These are phyloP conservation scores for Scutellaria galericulata DNA, from an alignment of 257 asterid species.

Conservation along the genomic window DNA sequence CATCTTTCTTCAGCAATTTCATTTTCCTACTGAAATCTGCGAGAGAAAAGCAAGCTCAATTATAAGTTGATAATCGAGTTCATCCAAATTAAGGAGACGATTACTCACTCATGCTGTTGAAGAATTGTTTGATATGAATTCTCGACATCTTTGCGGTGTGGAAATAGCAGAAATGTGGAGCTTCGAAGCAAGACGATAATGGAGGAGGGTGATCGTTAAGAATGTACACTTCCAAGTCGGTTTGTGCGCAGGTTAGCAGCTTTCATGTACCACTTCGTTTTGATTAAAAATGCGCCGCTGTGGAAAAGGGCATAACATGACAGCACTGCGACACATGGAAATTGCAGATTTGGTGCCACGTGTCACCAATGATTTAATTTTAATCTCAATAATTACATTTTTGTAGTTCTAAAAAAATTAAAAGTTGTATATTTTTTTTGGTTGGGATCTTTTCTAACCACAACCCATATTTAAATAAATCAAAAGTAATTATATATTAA, in stretches of 20 bases:
- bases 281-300: background rate
- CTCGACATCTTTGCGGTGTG: slow-evolving; percentile 46
- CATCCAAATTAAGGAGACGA: slow-evolving; percentile 9
- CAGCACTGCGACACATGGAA: background rate
- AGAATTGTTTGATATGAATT: slow-evolving; percentile 42
- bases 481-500: too few species aligned
- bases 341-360: too few species aligned
- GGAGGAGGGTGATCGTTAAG: slow-evolving; percentile 17
- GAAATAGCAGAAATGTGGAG: slow-evolving; percentile 5
- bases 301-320: background rate
- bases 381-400: background rate
- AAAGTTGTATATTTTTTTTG: too few species aligned
- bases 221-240: slow-evolving; percentile 12
- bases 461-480: too few species aligned
- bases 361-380: too few species aligned
- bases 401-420: background rate
- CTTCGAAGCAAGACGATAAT: background rate
- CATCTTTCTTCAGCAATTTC: slow-evolving; percentile 47
- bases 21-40: slow-evolving; percentile 55
- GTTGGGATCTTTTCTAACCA: too few species aligned
- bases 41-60: background rate
- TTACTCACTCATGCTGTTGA: slow-evolving; percentile 46
- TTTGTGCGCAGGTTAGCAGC: slow-evolving; percentile 34
- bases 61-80: background rate
- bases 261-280: background rate